Evolutionary conservation across 495 filamentous ascomycete genomes (phyloP), one percentile per base, ranked within the genome.

Genomic region (Hypoxylon perforatum): DNA sequence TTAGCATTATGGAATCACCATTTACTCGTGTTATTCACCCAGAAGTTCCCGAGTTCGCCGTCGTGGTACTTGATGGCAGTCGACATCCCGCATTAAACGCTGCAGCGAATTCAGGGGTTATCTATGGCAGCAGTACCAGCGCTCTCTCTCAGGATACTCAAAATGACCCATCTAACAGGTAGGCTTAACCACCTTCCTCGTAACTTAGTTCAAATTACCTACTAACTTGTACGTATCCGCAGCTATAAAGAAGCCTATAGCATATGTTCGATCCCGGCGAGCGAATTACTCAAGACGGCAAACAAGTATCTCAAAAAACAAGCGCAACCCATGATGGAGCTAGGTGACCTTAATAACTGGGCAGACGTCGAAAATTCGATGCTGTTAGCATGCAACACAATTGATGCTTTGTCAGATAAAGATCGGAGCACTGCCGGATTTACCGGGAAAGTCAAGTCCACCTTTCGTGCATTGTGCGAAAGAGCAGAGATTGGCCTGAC

Each of bases 291-390:
- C 12, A 19, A 18, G 15, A 57, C 41, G 11, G 55, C 55, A 4
- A 57, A 57, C 15, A 47, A 57, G 39, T 57, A 47, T 48, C 18
- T 57, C 42, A 57, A 48, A 41, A 57, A 57, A 48, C 14, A 47
- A n/a, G n/a, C n/a, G 18, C 55, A 57, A 33, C 23, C 55, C 2
- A 15, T 57, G 21, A 8, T 57, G 28, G 14, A 57, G 18, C 5
- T 48, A 17, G 55, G 55, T 0, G 55, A 57, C 11, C 25, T 57
- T 4, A 47, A 46, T 17, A 57, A 57, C 12, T 57, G 55, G 55
- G 36, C 10, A n/a, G 55, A 57, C 30, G 55, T 57, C 19, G 55
- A 57, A n/a, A 48, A 47, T 17, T 47, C 55, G 15, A 57, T 57
- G 42, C 25, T 57, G 23, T 57, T 41, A 11, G 55, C 55, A 12